Evolutionary conservation across 2,329 filamentous ascomycete species (phyloP).

Genomic region (Colletotrichum salicis): DNA sequence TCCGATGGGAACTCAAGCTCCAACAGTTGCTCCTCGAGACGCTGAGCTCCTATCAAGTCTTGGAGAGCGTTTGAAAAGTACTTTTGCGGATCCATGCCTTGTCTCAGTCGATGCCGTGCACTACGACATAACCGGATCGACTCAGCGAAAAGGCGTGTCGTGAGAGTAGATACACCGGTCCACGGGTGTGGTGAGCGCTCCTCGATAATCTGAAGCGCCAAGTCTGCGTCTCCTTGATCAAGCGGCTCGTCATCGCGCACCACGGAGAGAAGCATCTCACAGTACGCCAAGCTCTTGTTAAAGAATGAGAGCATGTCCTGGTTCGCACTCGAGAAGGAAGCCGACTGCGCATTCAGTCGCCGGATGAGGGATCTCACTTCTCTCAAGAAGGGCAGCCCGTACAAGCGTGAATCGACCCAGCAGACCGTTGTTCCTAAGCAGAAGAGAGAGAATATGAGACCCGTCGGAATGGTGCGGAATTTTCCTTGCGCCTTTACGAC

Average conservation of each 20-base stretch:
- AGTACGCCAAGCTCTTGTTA: constrained; percentile 52
- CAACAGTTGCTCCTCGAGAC: constrained; percentile 48
- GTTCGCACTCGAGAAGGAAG: constrained; percentile 36
- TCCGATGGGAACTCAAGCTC: constrained; percentile 42
- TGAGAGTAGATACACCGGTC: constrained; percentile 49
- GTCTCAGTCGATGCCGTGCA: constrained; percentile 43
- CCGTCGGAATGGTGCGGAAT: constrained; percentile 43
- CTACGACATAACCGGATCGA: constrained; percentile 49
- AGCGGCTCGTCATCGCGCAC: constrained; percentile 45
- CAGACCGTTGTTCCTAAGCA: constrained; percentile 53
- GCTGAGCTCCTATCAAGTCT: constrained; percentile 47
- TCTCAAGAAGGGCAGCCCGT: constrained; percentile 47
- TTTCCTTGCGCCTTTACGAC: constrained; percentile 38
- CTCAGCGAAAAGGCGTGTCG: constrained; percentile 47
- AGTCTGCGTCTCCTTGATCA: constrained; percentile 2
- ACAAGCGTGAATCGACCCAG: constrained; percentile 50
- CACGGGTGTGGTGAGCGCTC: constrained; percentile 46
- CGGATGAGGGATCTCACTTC: constrained; percentile 42
- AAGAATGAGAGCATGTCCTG: constrained; percentile 48
- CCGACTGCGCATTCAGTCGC: constrained; percentile 40
- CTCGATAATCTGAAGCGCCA: neutral
- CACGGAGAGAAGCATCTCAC: constrained; percentile 51
- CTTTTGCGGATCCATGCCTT: constrained; percentile 38
- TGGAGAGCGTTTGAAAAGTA: constrained; percentile 41
- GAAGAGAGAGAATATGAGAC: constrained; percentile 50